Evolutionary conservation across 2,329 filamentous ascomycete species (phyloP).

Genomic region (Penicillium palitans): DNA sequence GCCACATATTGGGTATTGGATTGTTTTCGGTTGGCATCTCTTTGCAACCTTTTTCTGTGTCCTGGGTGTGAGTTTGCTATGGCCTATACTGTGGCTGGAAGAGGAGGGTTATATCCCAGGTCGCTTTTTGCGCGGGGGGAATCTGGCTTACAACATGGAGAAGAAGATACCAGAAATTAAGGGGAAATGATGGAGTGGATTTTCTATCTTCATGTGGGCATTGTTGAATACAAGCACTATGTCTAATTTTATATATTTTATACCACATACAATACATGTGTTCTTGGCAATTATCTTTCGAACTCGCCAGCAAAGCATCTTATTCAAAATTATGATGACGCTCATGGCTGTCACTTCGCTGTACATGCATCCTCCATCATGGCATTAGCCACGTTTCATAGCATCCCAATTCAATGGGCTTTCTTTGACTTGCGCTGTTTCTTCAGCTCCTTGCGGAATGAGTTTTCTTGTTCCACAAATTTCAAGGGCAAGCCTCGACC

Average conservation of each 20-base stretch:
- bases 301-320: not conserved
- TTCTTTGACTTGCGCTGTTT: conserved; percentile 25
- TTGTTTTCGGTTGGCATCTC: conserved; percentile 65
- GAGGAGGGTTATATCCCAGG: conserved; percentile 39
- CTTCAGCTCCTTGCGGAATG: conserved; percentile 29
- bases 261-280: not conserved
- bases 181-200: conserved; percentile 9
- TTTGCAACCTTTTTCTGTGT: conserved; percentile 66
- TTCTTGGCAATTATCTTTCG: not conserved
- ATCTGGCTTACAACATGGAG: conserved; percentile 28
- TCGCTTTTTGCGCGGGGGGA: conserved; percentile 26
- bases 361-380: not conserved
- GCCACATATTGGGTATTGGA: conserved; percentile 57
- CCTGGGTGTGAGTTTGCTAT: conserved; percentile 54
- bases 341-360: not conserved
- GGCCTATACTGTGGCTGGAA: conserved; percentile 54
- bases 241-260: not conserved
- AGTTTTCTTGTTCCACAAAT: conserved; percentile 66
- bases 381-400: not conserved
- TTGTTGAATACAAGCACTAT: not conserved
- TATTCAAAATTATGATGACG: not conserved
- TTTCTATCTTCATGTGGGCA: not conserved
- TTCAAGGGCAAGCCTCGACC: conserved; percentile 65
- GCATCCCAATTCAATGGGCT: not conserved
- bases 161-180: conserved; percentile 29